Evolutionary conservation across 306 rosid species (phyloP).

Genomic region (Purshia tridentata): DNA sequence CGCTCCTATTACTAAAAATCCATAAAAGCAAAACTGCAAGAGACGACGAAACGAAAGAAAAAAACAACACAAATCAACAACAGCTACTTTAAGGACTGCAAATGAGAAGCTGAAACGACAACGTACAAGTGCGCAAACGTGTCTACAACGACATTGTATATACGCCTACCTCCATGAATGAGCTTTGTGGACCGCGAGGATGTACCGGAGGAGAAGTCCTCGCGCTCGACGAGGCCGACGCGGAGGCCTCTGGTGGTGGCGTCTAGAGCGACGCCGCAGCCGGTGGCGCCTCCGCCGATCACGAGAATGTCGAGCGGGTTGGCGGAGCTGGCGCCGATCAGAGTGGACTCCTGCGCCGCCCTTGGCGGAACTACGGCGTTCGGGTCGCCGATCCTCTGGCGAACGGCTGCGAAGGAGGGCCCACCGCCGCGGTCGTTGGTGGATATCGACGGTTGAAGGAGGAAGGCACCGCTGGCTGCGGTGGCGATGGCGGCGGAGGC

Average conservation of each 20-base stretch:
- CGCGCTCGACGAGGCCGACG: slow-evolving; percentile 94
- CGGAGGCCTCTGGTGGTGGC: slow-evolving; percentile 90
- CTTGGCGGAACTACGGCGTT: slow-evolving; percentile 63
- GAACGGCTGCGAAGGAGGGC: slow-evolving; percentile 35
- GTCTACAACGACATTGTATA: background rate
- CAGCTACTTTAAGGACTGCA: no score
- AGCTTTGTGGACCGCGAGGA: slow-evolving; percentile 98
- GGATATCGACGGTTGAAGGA: slow-evolving; percentile 46
- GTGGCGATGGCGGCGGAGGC: slow-evolving; percentile 48
- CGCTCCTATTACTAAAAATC: background rate
- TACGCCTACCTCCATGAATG: slow-evolving; percentile 80
- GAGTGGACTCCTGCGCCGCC: slow-evolving; percentile 57
- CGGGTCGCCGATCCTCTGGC: slow-evolving; percentile 54
- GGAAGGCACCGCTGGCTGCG: slow-evolving; percentile 51
- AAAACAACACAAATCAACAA: background rate
- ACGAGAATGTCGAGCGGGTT: slow-evolving; percentile 88
- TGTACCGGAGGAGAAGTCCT: slow-evolving; percentile 93
- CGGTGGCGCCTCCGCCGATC: slow-evolving; percentile 98
- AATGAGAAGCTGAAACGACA: slow-evolving; percentile 2
- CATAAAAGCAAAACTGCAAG: background rate
- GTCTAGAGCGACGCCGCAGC: slow-evolving; percentile 77
- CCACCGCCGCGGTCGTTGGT: slow-evolving; percentile 47
- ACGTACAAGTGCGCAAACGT: background rate
- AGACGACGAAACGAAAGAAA: background rate
- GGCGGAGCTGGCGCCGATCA: slow-evolving; percentile 51